Base-by-base conservation (phyloP, 805 yeast species). In the Tetrapisispora phaffii region DNA sequence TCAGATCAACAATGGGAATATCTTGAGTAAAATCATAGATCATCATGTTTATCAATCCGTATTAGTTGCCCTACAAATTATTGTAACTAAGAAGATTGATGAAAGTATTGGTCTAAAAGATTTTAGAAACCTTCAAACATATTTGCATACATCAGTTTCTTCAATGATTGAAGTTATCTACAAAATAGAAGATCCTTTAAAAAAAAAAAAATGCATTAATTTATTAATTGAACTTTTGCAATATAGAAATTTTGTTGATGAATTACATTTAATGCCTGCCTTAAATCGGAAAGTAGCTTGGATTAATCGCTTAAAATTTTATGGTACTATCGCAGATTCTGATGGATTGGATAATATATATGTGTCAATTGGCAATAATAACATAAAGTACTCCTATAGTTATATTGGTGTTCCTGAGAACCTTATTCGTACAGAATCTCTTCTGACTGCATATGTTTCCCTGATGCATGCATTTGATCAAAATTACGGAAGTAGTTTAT, bases 401-500 rank as follows among this genome's bases (percentile, higher is more conserved):
- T 90, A 85, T 51, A 69, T 80, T 8, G 97, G 96, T 0, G 69
- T 77, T 1, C 79, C 82, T 2, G 85, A 82, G 17, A 73, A 80
- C 44, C 66, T 89, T 20, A 94, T 90, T 0, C 73, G 76, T 44
- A 90, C 97, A 0, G 86, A 90, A 1, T 67, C 86, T 17, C 71
- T 85, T 7, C 76, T 77, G 40, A 68, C 72, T 6, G 76, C 86
- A 46, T 86, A 75, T 57, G 58, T 81, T 8, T 68, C 88, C 0
- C 76, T 89, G 79, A 70, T 84, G 0, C 83, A 81, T 48, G 89
- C 97, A 0, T 59, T 88, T 16, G 73, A 76, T 29, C 86, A 80
- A 52, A 74, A 73, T 31, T 67, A 79, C 8, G 97, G 97, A n/a
- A 95, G 95, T 0, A 82, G 95, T 1, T 82, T 95, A 0, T 79